A percentile compares a stretch with the other conserved stretches of the same genome.
phyloP scores from a whole-genome alignment of 805 yeast species.

The Spathaspora girioi region DNA sequence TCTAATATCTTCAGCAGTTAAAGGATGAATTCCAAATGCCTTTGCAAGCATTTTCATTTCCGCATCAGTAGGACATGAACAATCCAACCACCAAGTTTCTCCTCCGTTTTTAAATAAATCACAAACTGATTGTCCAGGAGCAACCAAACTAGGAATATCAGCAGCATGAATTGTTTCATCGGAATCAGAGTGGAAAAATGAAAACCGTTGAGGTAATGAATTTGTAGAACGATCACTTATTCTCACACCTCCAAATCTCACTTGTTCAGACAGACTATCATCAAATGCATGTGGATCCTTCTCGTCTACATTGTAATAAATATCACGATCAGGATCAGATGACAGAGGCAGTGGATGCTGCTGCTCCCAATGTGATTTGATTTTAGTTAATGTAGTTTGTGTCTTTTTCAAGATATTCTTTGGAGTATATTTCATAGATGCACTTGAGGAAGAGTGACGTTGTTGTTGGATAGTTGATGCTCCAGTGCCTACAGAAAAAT shows the following conservation, averaged over 20 bases:
- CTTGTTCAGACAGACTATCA: slow-evolving; percentile 24
- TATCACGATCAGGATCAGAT: slow-evolving; percentile 8
- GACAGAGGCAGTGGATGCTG: neutral
- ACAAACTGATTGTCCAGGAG: slow-evolving; percentile 60
- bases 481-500: neutral
- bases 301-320: neutral
- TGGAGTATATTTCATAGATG: slow-evolving; percentile 66
- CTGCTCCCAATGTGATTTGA: neutral
- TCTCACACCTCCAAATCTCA: slow-evolving; percentile 37
- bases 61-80: slow-evolving; percentile 88
- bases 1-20: slow-evolving; percentile 95
- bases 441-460: slow-evolving; percentile 19
- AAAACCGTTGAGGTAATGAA: slow-evolving; percentile 66
- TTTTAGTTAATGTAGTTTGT: slow-evolving; percentile 2
- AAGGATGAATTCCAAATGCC: slow-evolving; percentile 95
- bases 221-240: slow-evolving; percentile 19
- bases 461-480: slow-evolving; percentile 17
- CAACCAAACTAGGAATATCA: slow-evolving; percentile 73
- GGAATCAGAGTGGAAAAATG: slow-evolving; percentile 75
- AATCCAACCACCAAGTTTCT: slow-evolving; percentile 95
- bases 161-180: slow-evolving; percentile 90
- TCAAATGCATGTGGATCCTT: neutral
- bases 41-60: slow-evolving; percentile 92
- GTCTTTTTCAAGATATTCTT: slow-evolving; percentile 24
- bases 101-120: slow-evolving; percentile 68